phyloP scores from a whole-genome alignment of 2,329 filamentous ascomycete genomes.

The Arthrobotrys megalospora region DNA sequence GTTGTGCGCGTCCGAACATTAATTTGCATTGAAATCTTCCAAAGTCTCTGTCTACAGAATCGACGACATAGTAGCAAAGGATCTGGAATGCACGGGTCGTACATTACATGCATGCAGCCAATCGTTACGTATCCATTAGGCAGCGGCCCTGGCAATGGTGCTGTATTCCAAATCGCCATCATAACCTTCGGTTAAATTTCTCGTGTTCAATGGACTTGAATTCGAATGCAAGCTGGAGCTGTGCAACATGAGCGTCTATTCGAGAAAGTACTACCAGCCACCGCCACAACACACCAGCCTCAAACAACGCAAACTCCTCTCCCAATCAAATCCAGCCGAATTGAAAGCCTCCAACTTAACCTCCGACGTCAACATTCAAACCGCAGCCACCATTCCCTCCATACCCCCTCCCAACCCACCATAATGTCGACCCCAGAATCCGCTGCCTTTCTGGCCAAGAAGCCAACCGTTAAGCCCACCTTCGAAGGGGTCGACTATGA shows the following conservation, averaged over 20 bases:
- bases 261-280: constrained; percentile 19
- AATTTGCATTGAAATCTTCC: too few species aligned
- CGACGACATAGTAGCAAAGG: too few species aligned
- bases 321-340: constrained; percentile 51
- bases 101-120: too few species aligned
- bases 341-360: constrained; percentile 56
- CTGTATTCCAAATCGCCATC: too few species aligned
- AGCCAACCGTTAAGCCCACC: constrained; percentile 84
- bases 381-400: constrained; percentile 21
- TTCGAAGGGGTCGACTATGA: constrained; percentile 91
- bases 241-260: neutral
- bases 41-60: too few species aligned
- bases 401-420: constrained; percentile 33
- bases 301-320: constrained; percentile 36
- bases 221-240: too few species aligned
- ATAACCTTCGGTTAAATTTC: too few species aligned
- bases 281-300: constrained; percentile 35
- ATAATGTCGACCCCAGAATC: constrained; percentile 88
- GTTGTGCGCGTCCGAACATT: too few species aligned
- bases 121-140: too few species aligned
- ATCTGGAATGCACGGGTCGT: too few species aligned
- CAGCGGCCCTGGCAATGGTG: too few species aligned
- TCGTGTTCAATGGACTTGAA: too few species aligned
- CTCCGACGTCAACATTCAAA: constrained; percentile 56
- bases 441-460: constrained; percentile 83